These are phyloP conservation scores for Xylaria hypoxylon DNA, from an alignment of 2,329 filamentous ascomycete genomes.

Conservation along the genomic window DNA sequence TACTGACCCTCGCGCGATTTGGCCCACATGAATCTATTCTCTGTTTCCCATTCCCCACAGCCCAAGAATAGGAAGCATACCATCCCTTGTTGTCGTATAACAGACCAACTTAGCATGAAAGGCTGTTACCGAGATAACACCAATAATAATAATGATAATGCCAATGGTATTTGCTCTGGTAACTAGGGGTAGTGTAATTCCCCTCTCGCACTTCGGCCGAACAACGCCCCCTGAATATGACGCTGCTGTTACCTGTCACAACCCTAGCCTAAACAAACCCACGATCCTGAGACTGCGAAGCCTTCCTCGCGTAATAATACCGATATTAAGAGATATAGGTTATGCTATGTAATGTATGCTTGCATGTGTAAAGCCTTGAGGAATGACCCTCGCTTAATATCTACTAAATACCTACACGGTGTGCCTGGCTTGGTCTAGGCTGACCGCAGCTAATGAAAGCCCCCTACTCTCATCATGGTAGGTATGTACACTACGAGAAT, in stretches of 20 bases:
- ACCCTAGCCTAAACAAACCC: conserved; percentile 30
- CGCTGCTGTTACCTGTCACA: conserved; percentile 27
- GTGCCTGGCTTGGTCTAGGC: conserved; percentile 30
- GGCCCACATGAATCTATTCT: conserved; percentile 26
- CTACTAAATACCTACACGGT: conserved; percentile 26
- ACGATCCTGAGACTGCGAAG: conserved; percentile 28
- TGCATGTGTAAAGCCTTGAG: conserved; percentile 16
- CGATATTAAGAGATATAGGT: conserved; percentile 11
- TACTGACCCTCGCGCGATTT: conserved; percentile 33
- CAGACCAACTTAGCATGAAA: conserved; percentile 8
- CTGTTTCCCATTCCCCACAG: conserved; percentile 35
- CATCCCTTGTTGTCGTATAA: conserved; percentile 23
- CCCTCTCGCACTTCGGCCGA: conserved; percentile 31
- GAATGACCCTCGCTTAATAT: conserved; percentile 31
- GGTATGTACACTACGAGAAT: conserved; percentile 13
- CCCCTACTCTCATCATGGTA: conserved; percentile 3
- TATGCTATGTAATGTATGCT: no score
- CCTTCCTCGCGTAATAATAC: conserved; percentile 29
- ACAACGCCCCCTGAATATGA: conserved; percentile 31
- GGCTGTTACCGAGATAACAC: conserved; percentile 14
- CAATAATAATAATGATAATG: conserved; percentile 14
- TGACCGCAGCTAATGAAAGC: conserved; percentile 33
- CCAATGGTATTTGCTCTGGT: conserved; percentile 7
- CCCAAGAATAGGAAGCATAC: conserved; percentile 39
- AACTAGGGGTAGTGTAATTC: not conserved